Base-by-base conservation (phyloP, 768 basidiomycete genomes). In the Pleurotus eryngii region DNA sequence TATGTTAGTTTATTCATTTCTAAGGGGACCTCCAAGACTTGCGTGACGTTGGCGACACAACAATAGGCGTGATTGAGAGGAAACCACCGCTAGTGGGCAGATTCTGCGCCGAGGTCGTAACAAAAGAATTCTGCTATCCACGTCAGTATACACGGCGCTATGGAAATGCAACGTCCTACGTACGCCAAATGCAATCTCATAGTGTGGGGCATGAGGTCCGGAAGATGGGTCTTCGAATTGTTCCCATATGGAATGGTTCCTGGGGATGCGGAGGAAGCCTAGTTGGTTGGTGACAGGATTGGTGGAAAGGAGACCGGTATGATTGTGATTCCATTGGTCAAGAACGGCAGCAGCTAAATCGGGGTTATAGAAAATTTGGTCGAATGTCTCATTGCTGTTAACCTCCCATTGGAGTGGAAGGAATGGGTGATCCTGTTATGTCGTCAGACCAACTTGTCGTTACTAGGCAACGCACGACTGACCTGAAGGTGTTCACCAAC, bases 1-100 rank as follows among this genome's bases (percentile, higher is more conserved):
- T 37, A 46, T 24, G 7, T 11, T 18, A 24, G n/a, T 12, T 11
- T 22, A 38, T 54, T 27, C 22, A 9, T 11, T 4, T 38, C 38
- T 40, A 35, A 48, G 27, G 7, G 17, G 45, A 4, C 20, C n/a
- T 5, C 38, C 43, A 15, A 3, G 17, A 42, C n/a, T 14, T 39
- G 74, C 75, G 71, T 18, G 76, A 71, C 4, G 71, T 67, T 3
- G 76, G 74, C 11, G 71, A 67, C 15, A 74, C 64, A 4, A 74
- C 59, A 15, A 60, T 63, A 22, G 60, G 51, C 12, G 62, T 57
- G 15, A 73, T 59, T 2, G 69, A 67, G 56, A 75, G 47, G 60
- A 67, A 75, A 40, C 60, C 64, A 20, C 75, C 69, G 14, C 57
- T 68, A 9, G 62, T 24, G n/a, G 70, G 71, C 7, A 55, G 22